Evolutionary conservation across 768 basidiomycete species (phyloP), one percentile per base, ranked within the genome.

Genomic region (Thelephora aurantiotincta): DNA sequence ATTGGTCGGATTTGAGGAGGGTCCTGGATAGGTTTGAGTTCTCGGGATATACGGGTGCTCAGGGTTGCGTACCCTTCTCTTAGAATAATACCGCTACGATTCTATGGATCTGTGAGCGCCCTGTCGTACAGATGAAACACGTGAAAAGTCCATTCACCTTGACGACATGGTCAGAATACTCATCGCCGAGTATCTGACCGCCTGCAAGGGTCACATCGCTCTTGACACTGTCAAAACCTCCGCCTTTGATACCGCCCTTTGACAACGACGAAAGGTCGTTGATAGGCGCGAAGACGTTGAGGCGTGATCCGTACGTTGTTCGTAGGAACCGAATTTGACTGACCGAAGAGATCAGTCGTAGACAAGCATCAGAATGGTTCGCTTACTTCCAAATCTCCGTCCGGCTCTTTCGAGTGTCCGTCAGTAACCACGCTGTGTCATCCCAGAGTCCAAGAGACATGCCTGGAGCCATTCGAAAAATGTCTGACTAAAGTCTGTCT

Each of bases 141-240:
- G n/a, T n/a, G n/a, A 3, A 14, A 45, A 42, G 35, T 6, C n/a
- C 23, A 50, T 70, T 23, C 49, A 86, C 88, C 72, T 84, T 84
- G 30, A 99, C 79, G 41, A 98, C 90, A 60, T 93, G 88, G 36
- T 88, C 85, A 2, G 89, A 90, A 68, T 90, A 98, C 61, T 99
- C 96, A 58, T 97, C 93, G 4, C 91, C 94, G 1, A 93, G 68
- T 38, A 96, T 77, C 58, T 83, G 86, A 0, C 88, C 90, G 9
- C 90, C 90, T 18, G 75, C 65, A 49, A 81, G 84, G 33, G 75
- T 80, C 11, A 80, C 74, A 55, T 82, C 80, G 60, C 77, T 78
- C 59, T 74, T 76, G n/a, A 80, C 83, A 35, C 78, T 69, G 26
- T 80, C 64, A 43, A 81, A 62, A 1, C 77, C 69, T 18, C 74